Percentiles rank a stretch among this genome's conserved stretches.
Evolutionary conservation across 2,329 filamentous ascomycete genomes (phyloP).

Genomic region (Phyllachora maydis): DNA sequence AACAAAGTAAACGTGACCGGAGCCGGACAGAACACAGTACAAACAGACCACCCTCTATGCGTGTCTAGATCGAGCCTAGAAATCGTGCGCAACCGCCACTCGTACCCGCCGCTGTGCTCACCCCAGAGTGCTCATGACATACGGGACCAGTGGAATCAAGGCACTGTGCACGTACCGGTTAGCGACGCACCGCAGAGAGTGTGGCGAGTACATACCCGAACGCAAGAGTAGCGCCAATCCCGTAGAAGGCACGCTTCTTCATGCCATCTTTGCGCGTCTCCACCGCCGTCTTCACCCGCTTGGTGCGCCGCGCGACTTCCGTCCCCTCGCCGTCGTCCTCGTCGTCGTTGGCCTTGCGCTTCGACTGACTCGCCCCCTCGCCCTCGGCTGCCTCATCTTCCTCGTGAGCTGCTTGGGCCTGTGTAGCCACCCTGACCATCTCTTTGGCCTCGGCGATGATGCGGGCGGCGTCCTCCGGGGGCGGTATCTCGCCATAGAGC

Average conservation of each 20-base stretch:
- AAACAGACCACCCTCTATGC: too few relatives aligned
- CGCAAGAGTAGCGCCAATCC: slow-evolving; percentile 69
- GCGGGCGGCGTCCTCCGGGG: slow-evolving; percentile 55
- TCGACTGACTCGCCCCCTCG: slow-evolving; percentile 27
- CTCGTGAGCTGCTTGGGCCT: slow-evolving; percentile 13
- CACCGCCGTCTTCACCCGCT: slow-evolving; percentile 65
- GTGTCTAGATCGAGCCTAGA: too few relatives aligned
- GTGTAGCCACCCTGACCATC: slow-evolving; percentile 56
- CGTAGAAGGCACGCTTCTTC: slow-evolving; percentile 65
- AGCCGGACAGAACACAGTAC: too few relatives aligned
- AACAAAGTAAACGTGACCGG: too few relatives aligned
- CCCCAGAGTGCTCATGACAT: too few relatives aligned
- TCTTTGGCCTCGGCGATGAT: slow-evolving; percentile 76
- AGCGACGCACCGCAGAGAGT: too few relatives aligned
- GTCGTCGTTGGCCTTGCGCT: slow-evolving; percentile 57
- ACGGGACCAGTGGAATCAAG: slow-evolving; percentile 6
- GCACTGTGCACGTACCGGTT: slow-evolving; percentile 4
- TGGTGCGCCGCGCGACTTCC: slow-evolving; percentile 30
- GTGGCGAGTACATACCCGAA: slow-evolving; percentile 52
- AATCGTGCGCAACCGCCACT: too few relatives aligned
- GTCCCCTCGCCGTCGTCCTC: slow-evolving; percentile 17
- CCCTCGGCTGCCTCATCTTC: slow-evolving; percentile 13
- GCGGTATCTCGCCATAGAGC: slow-evolving; percentile 42
- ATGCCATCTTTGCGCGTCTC: slow-evolving; percentile 74
- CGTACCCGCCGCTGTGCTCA: slow-evolving; percentile 22